A percentile compares a stretch with the other conserved stretches of the same genome.
phyloP scores from a whole-genome alignment of 1,139 yeast genomes.

The Sugiyamaella grinbergsii region DNA sequence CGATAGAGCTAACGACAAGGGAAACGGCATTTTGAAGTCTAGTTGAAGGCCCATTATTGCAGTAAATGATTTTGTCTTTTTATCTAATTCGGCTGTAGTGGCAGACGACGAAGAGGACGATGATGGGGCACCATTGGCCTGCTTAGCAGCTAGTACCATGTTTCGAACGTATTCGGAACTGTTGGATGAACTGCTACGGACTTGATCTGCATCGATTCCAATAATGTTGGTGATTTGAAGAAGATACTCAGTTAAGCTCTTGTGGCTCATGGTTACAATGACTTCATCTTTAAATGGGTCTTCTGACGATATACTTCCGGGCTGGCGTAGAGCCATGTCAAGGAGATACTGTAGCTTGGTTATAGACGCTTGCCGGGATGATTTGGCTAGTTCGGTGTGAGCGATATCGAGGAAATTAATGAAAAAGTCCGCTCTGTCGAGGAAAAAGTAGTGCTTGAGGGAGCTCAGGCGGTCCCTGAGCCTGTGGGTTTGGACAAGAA shows the following conservation, averaged over 20 bases:
- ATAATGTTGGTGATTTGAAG: slow-evolving; percentile 63
- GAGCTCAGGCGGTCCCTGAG: slow-evolving; percentile 48
- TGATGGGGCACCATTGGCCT: slow-evolving; percentile 10
- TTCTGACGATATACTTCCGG: slow-evolving; percentile 44
- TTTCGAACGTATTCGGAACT: slow-evolving; percentile 21
- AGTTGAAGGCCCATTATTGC: slow-evolving; percentile 64
- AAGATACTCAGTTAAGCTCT: slow-evolving; percentile 56
- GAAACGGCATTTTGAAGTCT: slow-evolving; percentile 78
- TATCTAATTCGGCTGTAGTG: slow-evolving; percentile 21
- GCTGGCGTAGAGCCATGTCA: slow-evolving; percentile 46
- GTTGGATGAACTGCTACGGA: slow-evolving; percentile 20
- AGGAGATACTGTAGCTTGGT: slow-evolving; percentile 47
- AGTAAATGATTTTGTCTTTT: slow-evolving; percentile 30
- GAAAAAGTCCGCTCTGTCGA: slow-evolving; percentile 57
- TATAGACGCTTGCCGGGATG: slow-evolving; percentile 44
- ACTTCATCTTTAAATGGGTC: slow-evolving; percentile 47
- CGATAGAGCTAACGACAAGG: slow-evolving; percentile 73
- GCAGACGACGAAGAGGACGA: slow-evolving; percentile 12
- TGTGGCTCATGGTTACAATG: slow-evolving; percentile 36
- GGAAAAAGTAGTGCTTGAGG: slow-evolving; percentile 56
- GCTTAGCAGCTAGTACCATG: slow-evolving; percentile 23
- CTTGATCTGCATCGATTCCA: slow-evolving; percentile 56
- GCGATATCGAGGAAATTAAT: slow-evolving; percentile 48
- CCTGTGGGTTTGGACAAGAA: slow-evolving; percentile 64
- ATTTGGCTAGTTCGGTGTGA: slow-evolving; percentile 46